Base-by-base conservation (phyloP, 169 alveolate genomes). In the Sarcocystis neurona region DNA sequence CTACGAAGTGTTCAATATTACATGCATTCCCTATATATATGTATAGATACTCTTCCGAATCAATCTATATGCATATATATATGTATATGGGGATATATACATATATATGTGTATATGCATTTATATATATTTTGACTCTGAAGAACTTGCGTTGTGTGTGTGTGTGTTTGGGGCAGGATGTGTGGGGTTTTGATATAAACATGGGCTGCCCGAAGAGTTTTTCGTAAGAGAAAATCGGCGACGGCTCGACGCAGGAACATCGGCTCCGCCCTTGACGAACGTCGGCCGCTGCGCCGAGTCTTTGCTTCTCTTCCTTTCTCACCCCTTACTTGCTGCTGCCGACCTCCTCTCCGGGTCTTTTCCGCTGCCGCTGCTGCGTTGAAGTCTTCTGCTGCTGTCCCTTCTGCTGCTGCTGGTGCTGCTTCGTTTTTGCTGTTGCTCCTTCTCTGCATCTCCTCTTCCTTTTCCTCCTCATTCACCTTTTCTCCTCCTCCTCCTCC, bases 131-230 rank as follows among this genome's bases (percentile, higher is more conserved):
- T 48, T 48, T 48, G 6, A 10, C 60, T 48, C 60, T 48, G 60
- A 48, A 48, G 15, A 15, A 10, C 75, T 63, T 5, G 43, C 34
- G 8, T 20, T 63, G 75, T 63, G 39, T 63, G 15, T 37, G 75
- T 63, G 12, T 20, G 6, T 5, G 34, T 63, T 20, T 30, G 30
- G 79, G 44, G 10, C 77, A 84, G 93, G 93, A 90, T 41, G 72
- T 90, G 34, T 80, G 84, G 32, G 93, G 89, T 41, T 68, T 90
- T 20, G 93, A 90, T 46, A 30, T 90, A 27, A 90, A 90, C 50
- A 90, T 90, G 93, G 93, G 93, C n/a, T 90, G 93, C 63, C 93
- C 93, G 2, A 90, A 90, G 89, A 84, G 93, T 68, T 90, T 90
- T 78, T 90, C 93, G 93, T 89, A 84, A 34, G 92, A 20, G 18